A percentile compares a stretch with the other conserved stretches of the same genome.
phyloP scores from a whole-genome alignment of 345 rosid genomes.

The Viola odorata region DNA sequence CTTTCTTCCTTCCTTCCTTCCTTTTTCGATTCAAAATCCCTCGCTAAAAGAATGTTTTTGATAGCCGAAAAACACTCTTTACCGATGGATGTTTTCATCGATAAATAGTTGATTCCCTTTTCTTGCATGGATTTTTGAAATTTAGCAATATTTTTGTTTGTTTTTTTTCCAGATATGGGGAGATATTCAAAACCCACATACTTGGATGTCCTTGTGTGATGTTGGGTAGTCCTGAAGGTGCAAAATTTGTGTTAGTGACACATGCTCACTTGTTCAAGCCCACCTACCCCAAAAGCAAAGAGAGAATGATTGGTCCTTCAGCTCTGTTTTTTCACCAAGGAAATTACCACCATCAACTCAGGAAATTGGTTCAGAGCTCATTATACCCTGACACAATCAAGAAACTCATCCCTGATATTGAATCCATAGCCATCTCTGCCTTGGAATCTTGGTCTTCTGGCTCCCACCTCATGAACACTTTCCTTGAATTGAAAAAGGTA shows the following conservation, averaged over 20 bases:
- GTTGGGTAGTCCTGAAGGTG: conserved; percentile 46
- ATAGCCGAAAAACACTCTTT: no score
- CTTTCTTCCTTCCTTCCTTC: not conserved
- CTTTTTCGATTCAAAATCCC: not conserved
- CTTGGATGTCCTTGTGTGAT: conserved; percentile 51
- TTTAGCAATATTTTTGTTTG: not conserved
- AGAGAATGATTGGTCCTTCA: conserved; percentile 39
- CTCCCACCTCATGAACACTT: conserved; percentile 29
- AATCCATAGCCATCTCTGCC: conserved; percentile 28
- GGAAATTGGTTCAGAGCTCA: conserved; percentile 41
- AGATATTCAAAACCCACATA: conserved; percentile 48
- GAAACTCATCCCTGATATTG: conserved; percentile 32
- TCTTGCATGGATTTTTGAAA: not conserved
- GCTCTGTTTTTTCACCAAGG: conserved; percentile 56
- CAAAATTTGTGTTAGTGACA: conserved; percentile 43
- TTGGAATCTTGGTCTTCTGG: conserved; percentile 19
- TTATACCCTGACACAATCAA: conserved; percentile 28
- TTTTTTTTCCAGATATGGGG: conserved; percentile 30
- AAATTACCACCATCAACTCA: conserved; percentile 30
- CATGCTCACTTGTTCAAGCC: conserved; percentile 49
- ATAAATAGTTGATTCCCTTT: not conserved
- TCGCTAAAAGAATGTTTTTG: no score
- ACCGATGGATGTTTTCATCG: no score
- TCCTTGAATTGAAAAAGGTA: conserved; percentile 45
- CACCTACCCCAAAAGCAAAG: conserved; percentile 48